phyloP scores from a whole-genome alignment of 2,329 filamentous ascomycete genomes.

The Incumbomyces delicatus region DNA sequence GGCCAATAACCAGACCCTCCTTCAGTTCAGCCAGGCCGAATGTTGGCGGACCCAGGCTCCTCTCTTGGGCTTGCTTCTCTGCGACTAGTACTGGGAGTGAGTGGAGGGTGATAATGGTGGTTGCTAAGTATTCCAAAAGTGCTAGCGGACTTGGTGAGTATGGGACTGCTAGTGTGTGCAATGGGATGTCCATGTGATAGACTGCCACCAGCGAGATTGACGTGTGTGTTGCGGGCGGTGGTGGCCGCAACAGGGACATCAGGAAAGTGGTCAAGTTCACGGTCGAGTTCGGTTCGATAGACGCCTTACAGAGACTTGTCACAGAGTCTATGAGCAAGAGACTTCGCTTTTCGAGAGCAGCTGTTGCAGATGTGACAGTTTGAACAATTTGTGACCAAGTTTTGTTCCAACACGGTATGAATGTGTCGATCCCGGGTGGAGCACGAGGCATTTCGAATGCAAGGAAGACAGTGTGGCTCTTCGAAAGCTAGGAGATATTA shows the following conservation, averaged over 20 bases:
- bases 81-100: slow-evolving; percentile 66
- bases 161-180: slow-evolving; percentile 26
- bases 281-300: slow-evolving; percentile 9
- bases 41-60: slow-evolving; percentile 62
- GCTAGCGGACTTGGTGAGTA: slow-evolving; percentile 59
- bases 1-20: slow-evolving; percentile 67
- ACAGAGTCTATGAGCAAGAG: slow-evolving; percentile 18
- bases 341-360: slow-evolving; percentile 5
- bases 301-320: slow-evolving; percentile 11
- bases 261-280: slow-evolving; percentile 59
- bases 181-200: slow-evolving; percentile 73
- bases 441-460: slow-evolving; percentile 63
- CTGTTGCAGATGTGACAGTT: slow-evolving; percentile 41
- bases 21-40: slow-evolving; percentile 69
- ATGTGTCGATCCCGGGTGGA: slow-evolving; percentile 53
- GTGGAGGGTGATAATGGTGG: slow-evolving; percentile 65
- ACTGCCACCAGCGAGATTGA: slow-evolving; percentile 62
- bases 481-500: slow-evolving; percentile 11
- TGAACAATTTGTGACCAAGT: slow-evolving; percentile 46
- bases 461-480: slow-evolving; percentile 41
- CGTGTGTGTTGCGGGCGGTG: slow-evolving; percentile 17
- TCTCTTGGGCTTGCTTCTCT: slow-evolving; percentile 63
- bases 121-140: slow-evolving; percentile 75
- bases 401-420: slow-evolving; percentile 57
- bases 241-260: slow-evolving; percentile 56